Base-by-base conservation (phyloP, 2,329 filamentous ascomycete genomes). In the Kalmusia sp. region DNA sequence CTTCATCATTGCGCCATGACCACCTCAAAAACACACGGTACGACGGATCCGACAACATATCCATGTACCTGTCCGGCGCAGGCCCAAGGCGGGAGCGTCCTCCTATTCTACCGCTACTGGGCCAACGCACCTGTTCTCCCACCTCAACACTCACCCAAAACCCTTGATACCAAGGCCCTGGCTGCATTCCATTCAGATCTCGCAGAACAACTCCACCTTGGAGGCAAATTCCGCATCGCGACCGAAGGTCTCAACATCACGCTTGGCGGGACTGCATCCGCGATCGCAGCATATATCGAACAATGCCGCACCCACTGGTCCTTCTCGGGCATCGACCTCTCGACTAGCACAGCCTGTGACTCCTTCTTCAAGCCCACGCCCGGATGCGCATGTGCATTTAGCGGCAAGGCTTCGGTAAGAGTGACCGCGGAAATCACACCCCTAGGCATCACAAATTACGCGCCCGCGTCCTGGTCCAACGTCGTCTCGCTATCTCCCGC, bases 201-300 rank as follows among this genome's bases (percentile, higher is more conserved):
- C 6, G 31, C 56, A 21, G 28, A 51, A 2, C 44, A 40, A 6
- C 51, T 62, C 14, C 17, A 46, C 15, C 46, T 64, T 28, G 52
- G 54, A 5, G 63, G 62, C 5, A 66, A 66, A 39, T 58, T 66
- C 24, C 53, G 63, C 19, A 52, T 64, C 19, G 60, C 63, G 6
- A 45, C n/a, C n/a, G 63, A 66, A 53, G 63, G 63, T 1, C 64
- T 58, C 52, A 66, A 66, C 27, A 57, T 66, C 52, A 64, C 63
- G 2, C 51, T 66, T 14, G 63, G 57, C 27, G 63, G 63, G 11
- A 59, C 55, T 9, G 38, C 33, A 24, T 24, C 43, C 11, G 51
- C 54, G 2, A 62, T 62, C 25, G 21, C 49, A 2, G 11, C 11
- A 8, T 66, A 62, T 44, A 52, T 63, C 25, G 21, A 51, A n/a